Evolutionary conservation across 495 filamentous ascomycete genomes (phyloP).

Genomic region (Hypoxylon lenormandii): DNA sequence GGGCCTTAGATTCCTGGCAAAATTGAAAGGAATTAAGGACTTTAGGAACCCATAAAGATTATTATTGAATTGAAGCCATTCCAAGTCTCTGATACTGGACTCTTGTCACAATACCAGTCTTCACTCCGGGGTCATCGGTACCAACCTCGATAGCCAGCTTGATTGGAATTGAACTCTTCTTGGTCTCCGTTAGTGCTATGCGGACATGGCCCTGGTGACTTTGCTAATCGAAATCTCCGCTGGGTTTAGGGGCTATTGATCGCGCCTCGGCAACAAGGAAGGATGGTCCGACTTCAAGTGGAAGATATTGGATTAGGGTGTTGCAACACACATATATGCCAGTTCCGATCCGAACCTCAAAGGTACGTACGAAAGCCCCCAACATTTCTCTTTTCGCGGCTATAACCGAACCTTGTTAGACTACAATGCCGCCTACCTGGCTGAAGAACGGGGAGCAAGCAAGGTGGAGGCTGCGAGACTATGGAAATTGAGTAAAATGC

Average conservation of each 20-base stretch:
- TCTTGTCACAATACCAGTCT: too few relatives aligned
- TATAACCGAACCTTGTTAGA: conserved; percentile 30
- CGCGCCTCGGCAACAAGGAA: conserved; percentile 35
- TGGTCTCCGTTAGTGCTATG: conserved; percentile 31
- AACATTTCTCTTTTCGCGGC: conserved; percentile 1
- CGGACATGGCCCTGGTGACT: background rate
- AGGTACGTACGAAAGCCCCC: conserved; percentile 39
- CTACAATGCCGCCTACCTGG: conserved; percentile 58
- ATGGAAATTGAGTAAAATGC: conserved; percentile 55
- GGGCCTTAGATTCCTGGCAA: too few relatives aligned
- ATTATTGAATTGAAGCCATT: too few relatives aligned
- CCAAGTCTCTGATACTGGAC: too few relatives aligned
- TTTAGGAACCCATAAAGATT: too few relatives aligned
- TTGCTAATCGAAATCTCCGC: background rate
- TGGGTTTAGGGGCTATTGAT: background rate
- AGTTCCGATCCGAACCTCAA: conserved; percentile 58
- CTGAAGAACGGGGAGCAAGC: conserved; percentile 52
- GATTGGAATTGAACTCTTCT: conserved; percentile 44
- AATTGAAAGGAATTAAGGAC: too few relatives aligned
- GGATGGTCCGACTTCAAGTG: conserved; percentile 51
- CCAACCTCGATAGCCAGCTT: conserved; percentile 49
- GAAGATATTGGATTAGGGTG: conserved; percentile 56
- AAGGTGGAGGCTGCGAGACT: conserved; percentile 59
- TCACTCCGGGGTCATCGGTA: conserved; percentile 60
- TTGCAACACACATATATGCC: conserved; percentile 61